These are phyloP conservation scores for Gyrodon lividus DNA, from an alignment of 768 basidiomycete species.

Conservation along the genomic window DNA sequence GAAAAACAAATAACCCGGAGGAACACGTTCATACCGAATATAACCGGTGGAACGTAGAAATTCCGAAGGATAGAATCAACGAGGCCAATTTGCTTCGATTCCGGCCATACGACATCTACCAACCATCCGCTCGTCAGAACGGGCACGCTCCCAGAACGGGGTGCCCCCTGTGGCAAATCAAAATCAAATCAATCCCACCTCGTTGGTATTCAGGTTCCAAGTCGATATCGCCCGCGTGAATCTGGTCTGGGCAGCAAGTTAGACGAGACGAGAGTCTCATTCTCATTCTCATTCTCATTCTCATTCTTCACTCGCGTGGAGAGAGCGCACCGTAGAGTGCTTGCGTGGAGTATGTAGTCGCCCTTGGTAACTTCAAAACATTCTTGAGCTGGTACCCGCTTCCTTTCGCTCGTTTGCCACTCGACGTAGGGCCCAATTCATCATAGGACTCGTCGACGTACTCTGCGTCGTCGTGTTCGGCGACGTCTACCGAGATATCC, in stretches of 20 bases:
- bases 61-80: constrained; percentile 80
- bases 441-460: constrained; percentile 17
- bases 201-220: constrained; percentile 79
- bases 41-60: constrained; percentile 77
- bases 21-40: constrained; percentile 52
- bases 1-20: background rate
- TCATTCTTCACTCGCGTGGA: background rate
- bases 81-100: constrained; percentile 68
- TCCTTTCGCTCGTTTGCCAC: constrained; percentile 3
- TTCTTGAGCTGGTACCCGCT: constrained; percentile 36
- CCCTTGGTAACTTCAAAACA: constrained; percentile 53
- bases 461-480: constrained; percentile 22
- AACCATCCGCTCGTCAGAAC: background rate
- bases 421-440: constrained; percentile 4
- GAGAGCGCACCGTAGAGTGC: constrained; percentile 48
- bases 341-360: constrained; percentile 64
- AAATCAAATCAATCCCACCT: no score
- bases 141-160: background rate
- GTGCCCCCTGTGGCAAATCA: constrained; percentile 3
- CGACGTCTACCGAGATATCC: constrained; percentile 8
- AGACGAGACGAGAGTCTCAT: background rate
- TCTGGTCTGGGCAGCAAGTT: constrained; percentile 49
- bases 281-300: no score
- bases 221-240: constrained; percentile 60
- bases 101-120: constrained; percentile 77